phyloP scores from a whole-genome alignment of 1,284 basidiomycete genomes.

The Melampsora occidentalis region DNA sequence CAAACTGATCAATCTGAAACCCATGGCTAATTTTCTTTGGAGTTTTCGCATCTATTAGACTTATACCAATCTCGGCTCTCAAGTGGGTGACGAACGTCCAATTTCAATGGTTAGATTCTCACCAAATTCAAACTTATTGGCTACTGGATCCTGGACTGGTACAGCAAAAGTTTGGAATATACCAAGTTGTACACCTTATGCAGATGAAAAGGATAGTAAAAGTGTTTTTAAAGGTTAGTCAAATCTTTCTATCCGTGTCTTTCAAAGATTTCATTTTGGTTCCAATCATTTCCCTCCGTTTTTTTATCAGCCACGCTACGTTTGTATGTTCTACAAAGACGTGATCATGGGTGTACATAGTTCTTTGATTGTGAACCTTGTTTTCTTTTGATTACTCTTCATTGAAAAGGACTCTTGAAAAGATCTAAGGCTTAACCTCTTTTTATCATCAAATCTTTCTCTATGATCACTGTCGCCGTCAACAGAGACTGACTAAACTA shows the following conservation, averaged over 20 bases:
- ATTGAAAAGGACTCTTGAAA: background rate
- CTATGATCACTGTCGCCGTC: too few relatives aligned
- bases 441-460: slow-evolving; percentile 11
- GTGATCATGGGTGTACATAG: background rate
- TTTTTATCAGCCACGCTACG: background rate
- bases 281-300: background rate
- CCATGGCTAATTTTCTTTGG: background rate
- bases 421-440: too few relatives aligned
- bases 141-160: slow-evolving; percentile 94
- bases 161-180: slow-evolving; percentile 92
- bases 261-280: background rate
- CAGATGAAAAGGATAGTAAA: slow-evolving; percentile 41
- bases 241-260: background rate
- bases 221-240: slow-evolving; percentile 40
- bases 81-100: slow-evolving; percentile 94
- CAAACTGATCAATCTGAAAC: background rate
- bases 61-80: slow-evolving; percentile 87
- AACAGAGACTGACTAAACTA: too few relatives aligned
- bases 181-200: slow-evolving; percentile 60
- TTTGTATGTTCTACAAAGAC: too few relatives aligned
- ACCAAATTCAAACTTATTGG: slow-evolving; percentile 79
- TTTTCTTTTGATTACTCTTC: background rate
- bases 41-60: slow-evolving; percentile 59
- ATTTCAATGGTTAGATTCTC: slow-evolving; percentile 91
- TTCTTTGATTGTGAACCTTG: background rate